A percentile compares a stretch with the other conserved stretches of the same genome.
These are phyloP conservation scores for Pistacia integerrima DNA, from an alignment of 345 rosid genomes.

Conservation along the genomic window DNA sequence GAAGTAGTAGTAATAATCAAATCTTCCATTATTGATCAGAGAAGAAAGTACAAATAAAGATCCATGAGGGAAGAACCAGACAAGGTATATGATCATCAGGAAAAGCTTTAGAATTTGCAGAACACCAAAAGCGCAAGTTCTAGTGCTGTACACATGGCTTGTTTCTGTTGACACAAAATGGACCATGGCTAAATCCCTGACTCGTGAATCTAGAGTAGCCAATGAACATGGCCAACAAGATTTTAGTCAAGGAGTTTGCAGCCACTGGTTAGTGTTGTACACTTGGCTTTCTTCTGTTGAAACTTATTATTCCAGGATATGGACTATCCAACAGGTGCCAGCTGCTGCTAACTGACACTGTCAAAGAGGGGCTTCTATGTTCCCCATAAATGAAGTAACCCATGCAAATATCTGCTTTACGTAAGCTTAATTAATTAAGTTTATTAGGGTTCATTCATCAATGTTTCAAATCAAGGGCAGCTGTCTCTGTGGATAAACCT, in stretches of 20 bases:
- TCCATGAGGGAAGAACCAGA: not conserved
- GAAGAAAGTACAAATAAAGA: not conserved
- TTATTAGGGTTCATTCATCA: not conserved
- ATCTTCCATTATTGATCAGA: slow-evolving; percentile 14
- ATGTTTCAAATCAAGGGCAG: slow-evolving; percentile 2
- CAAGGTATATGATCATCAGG: no score
- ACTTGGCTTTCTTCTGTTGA: slow-evolving; percentile 23
- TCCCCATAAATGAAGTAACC: not conserved
- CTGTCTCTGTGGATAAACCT: not conserved
- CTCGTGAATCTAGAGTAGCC: not conserved
- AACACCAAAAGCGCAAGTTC: not conserved
- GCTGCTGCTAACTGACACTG: not conserved
- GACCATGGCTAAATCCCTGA: not conserved
- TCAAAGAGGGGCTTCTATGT: not conserved
- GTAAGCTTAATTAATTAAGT: not conserved
- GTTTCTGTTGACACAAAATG: slow-evolving; percentile 1
- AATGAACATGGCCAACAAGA: slow-evolving; percentile 1
- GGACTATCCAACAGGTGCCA: slow-evolving; percentile 5
- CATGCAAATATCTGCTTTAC: slow-evolving; percentile 1
- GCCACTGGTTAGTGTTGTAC: slow-evolving; percentile 24
- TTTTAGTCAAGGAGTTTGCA: not conserved
- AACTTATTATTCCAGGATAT: not conserved
- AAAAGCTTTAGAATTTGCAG: slow-evolving; percentile 19
- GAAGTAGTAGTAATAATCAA: not conserved
- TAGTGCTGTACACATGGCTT: slow-evolving; percentile 33